Percentiles rank a stretch among this genome's conserved stretches.
phyloP scores from a whole-genome alignment of 1,139 yeast species.

The Petasospora rhodanensis region DNA sequence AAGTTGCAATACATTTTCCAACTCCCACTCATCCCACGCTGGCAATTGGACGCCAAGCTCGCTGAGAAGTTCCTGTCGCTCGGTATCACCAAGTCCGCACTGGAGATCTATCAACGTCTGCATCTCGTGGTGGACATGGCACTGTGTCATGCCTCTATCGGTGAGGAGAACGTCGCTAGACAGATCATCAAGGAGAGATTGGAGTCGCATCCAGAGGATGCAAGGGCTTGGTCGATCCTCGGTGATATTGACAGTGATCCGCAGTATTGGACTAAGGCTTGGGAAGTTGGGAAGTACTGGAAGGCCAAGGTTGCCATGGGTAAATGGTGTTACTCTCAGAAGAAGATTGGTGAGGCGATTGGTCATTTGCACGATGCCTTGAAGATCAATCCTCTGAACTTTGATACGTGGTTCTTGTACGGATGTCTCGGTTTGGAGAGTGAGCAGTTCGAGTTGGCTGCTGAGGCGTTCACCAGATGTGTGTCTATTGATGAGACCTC shows the following conservation, averaged over 20 bases:
- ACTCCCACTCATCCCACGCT: constrained; percentile 74
- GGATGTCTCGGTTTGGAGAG: constrained; percentile 87
- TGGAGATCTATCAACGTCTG: constrained; percentile 82
- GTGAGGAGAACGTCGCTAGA: constrained; percentile 66
- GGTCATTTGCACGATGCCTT: constrained; percentile 72
- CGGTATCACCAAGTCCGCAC: constrained; percentile 82
- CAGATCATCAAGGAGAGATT: constrained; percentile 53
- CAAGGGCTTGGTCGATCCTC: constrained; percentile 76
- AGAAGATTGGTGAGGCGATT: constrained; percentile 54
- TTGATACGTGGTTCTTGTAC: constrained; percentile 86
- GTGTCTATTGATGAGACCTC: constrained; percentile 81
- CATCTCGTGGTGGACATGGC: constrained; percentile 81
- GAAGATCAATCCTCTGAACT: constrained; percentile 67
- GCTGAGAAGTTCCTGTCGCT: constrained; percentile 88
- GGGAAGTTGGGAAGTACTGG: constrained; percentile 81
- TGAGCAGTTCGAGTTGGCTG: constrained; percentile 68
- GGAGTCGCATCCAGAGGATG: constrained; percentile 60
- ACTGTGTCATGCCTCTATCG: constrained; percentile 83
- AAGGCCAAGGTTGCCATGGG: constrained; percentile 86
- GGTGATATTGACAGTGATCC: constrained; percentile 88
- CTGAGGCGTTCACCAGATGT: constrained; percentile 92
- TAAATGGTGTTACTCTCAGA: constrained; percentile 58
- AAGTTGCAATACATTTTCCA: constrained; percentile 71
- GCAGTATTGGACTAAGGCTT: constrained; percentile 72
- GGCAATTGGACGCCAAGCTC: constrained; percentile 76